Conservation (phyloP, 345 rosid species). For the Ceriops tagal region DNA sequence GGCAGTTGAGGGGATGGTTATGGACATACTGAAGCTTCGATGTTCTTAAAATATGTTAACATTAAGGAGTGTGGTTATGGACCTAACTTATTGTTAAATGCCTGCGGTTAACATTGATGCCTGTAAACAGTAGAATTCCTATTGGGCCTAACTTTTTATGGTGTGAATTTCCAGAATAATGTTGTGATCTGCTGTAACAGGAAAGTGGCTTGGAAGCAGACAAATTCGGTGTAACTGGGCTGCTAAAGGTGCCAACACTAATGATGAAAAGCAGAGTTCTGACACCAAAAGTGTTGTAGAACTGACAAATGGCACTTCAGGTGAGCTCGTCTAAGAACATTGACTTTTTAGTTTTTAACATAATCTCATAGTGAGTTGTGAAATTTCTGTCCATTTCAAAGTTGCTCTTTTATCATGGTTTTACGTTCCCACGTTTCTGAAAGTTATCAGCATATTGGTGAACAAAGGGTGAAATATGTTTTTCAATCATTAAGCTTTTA, state of each 20-base stretch:
- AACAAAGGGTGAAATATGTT: no score
- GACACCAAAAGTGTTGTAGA: slow-evolving; percentile 81
- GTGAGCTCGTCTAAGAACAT: slow-evolving; percentile 26
- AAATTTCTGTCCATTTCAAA: background rate
- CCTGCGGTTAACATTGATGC: background rate
- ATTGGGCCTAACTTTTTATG: background rate
- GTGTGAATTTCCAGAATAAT: slow-evolving; percentile 5
- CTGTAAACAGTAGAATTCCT: background rate
- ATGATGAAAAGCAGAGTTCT: slow-evolving; percentile 76
- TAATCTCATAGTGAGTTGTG: background rate
- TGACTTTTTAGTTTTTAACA: background rate
- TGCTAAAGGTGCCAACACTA: slow-evolving; percentile 66
- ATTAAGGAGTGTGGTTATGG: no score
- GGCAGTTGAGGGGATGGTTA: no score
- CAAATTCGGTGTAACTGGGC: slow-evolving; percentile 99
- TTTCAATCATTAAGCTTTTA: background rate
- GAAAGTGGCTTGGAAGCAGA: slow-evolving; percentile 94
- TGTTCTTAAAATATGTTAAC: no score
- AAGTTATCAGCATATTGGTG: background rate
- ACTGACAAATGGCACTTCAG: slow-evolving; percentile 79
- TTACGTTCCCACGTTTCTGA: background rate
- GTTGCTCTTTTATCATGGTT: background rate
- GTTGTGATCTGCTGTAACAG: slow-evolving; percentile 23
- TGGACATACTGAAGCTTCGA: background rate
- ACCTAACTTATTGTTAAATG: no score